A percentile compares a stretch with the other conserved stretches of the same genome.
These are phyloP conservation scores for Cladosporium halotolerans DNA, from an alignment of 2,329 filamentous ascomycete species.

Conservation along the genomic window DNA sequence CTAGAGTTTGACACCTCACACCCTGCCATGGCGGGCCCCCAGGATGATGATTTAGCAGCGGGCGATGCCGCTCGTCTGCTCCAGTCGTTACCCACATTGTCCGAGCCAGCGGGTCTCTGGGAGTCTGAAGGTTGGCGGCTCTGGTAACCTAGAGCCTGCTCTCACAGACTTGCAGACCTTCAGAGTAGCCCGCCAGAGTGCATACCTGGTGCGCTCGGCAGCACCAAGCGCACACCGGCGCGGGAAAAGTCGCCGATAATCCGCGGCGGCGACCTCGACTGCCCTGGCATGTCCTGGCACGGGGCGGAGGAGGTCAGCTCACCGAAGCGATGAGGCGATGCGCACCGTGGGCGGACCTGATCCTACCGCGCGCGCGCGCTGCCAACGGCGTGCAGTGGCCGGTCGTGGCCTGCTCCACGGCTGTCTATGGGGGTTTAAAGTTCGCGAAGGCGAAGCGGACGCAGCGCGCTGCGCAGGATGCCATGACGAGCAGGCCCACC, in stretches of 20 bases:
- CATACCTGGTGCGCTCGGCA: no score
- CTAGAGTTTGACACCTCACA: slow-evolving; percentile 5
- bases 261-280: no score
- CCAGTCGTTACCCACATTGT: slow-evolving; percentile 2
- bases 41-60: not conserved
- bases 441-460: not conserved
- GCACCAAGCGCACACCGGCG: no score
- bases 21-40: slow-evolving; percentile 1
- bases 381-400: slow-evolving; percentile 2
- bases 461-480: not conserved
- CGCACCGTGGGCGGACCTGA: not conserved
- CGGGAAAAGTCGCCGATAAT: no score
- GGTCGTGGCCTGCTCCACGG: not conserved
- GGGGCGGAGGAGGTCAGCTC: not conserved
- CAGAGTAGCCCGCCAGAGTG: not conserved
- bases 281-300: not conserved
- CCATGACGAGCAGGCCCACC: slow-evolving; percentile 1
- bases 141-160: slow-evolving; percentile 8
- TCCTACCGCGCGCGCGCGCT: not conserved
- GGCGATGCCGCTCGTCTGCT: not conserved
- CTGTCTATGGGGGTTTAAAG: slow-evolving; percentile 3
- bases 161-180: slow-evolving; percentile 1
- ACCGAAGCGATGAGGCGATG: not conserved
- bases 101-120: not conserved
- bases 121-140: slow-evolving; percentile 7